Conservation (phyloP, 1,284 basidiomycete species). For the Sutorius eximius region DNA sequence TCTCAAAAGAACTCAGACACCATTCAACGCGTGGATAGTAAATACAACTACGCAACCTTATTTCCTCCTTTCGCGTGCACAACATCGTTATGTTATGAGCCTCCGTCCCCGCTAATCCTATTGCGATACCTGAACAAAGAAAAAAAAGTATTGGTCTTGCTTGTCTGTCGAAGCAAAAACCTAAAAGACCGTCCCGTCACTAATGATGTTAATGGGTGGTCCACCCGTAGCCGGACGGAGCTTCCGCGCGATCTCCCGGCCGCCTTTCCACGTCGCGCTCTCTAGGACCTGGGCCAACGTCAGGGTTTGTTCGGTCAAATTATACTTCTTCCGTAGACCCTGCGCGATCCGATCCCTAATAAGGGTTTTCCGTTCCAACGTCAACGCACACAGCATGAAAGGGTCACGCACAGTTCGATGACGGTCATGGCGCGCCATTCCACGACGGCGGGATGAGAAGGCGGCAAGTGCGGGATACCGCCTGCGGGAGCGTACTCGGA, state of each 20-base stretch:
- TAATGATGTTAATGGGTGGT: slow-evolving; percentile 85
- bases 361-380: too few species aligned
- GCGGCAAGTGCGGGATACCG: slow-evolving; percentile 59
- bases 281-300: slow-evolving; percentile 89
- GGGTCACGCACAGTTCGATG: slow-evolving; percentile 73
- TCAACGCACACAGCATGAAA: not conserved
- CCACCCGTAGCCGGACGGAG: slow-evolving; percentile 75
- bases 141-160: not conserved
- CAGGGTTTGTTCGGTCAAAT: slow-evolving; percentile 48
- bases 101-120: not conserved
- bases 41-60: not conserved
- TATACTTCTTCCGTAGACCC: slow-evolving; percentile 63
- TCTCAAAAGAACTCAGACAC: slow-evolving; percentile 60
- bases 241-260: slow-evolving; percentile 83
- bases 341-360: slow-evolving; percentile 73
- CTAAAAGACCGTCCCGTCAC: slow-evolving; percentile 85
- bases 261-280: slow-evolving; percentile 95
- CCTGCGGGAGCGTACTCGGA: slow-evolving; percentile 44
- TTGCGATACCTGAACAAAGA: not conserved
- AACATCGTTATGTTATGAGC: not conserved
- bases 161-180: not conserved
- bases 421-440: slow-evolving; percentile 97
- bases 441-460: slow-evolving; percentile 87
- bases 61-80: not conserved
- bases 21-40: slow-evolving; percentile 29